Conservation (phyloP, 306 rosid species). For the Biancaea sappan region DNA sequence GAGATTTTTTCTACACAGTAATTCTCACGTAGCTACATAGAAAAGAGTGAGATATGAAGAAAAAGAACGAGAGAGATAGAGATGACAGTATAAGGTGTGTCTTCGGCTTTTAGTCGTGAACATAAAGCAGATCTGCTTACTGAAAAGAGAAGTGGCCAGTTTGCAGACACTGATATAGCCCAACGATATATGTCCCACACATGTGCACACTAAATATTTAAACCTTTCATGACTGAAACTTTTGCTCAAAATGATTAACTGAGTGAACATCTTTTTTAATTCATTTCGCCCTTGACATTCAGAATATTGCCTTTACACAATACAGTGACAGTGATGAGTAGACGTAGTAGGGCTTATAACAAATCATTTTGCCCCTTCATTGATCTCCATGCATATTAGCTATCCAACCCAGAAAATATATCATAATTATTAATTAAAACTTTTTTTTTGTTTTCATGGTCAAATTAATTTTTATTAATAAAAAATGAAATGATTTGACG, state of each 20-base stretch:
- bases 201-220: neutral
- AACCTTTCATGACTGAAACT: conserved; percentile 31
- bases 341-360: conserved; percentile 8
- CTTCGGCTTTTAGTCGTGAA: conserved; percentile 7
- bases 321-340: conserved; percentile 8
- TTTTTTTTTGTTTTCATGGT: no score
- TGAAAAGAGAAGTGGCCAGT: conserved; percentile 14
- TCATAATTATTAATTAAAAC: no score
- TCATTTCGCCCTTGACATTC: neutral
- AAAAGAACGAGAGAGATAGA: no score
- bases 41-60: no score
- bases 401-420: no score
- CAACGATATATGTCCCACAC: conserved; percentile 26
- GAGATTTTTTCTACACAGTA: no score
- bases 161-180: conserved; percentile 3
- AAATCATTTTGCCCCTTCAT: neutral
- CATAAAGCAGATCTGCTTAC: neutral
- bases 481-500: no score
- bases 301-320: conserved; percentile 26
- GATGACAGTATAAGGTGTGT: no score
- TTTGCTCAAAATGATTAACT: conserved; percentile 39
- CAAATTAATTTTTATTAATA: no score
- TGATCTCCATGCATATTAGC: no score
- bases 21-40: no score
- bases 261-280: conserved; percentile 31